Evolutionary conservation across 2,329 filamentous ascomycete species (phyloP).

Genomic region (Nannizziopsis arthrosporioides): DNA sequence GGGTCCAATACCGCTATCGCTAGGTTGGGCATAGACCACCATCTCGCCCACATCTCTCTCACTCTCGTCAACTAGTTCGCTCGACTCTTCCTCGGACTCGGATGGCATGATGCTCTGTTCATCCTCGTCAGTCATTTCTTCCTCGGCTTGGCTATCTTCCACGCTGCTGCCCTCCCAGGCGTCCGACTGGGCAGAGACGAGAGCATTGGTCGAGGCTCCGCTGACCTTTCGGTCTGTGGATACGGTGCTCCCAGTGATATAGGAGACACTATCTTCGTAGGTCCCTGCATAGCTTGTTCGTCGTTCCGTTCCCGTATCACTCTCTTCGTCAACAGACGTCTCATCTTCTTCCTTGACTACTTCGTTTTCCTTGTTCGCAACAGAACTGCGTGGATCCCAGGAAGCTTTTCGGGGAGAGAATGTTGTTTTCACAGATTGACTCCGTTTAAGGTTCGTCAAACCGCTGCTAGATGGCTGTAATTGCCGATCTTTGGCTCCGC

Average conservation of each 20-base stretch:
- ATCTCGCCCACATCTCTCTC: slow-evolving; percentile 15
- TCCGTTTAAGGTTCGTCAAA: slow-evolving; percentile 56
- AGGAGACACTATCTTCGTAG: slow-evolving; percentile 33
- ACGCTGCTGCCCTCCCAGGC: slow-evolving; percentile 18
- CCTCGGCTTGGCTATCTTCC: slow-evolving; percentile 6
- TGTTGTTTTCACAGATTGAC: slow-evolving; percentile 62
- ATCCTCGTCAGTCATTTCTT: slow-evolving; percentile 15
- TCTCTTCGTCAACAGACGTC: slow-evolving; percentile 29
- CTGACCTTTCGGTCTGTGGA: slow-evolving; percentile 32
- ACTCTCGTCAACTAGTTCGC: slow-evolving; percentile 15
- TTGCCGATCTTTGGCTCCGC: slow-evolving; percentile 25
- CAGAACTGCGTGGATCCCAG: slow-evolving; percentile 47
- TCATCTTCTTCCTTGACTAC: slow-evolving; percentile 54
- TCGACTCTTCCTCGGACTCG: slow-evolving; percentile 22
- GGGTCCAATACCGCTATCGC: slow-evolving; percentile 24
- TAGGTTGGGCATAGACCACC: slow-evolving; percentile 17
- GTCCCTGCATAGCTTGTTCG: slow-evolving; percentile 34
- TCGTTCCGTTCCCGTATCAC: slow-evolving; percentile 40
- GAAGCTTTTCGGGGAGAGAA: slow-evolving; percentile 53
- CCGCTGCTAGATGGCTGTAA: slow-evolving; percentile 25
- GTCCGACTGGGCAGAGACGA: slow-evolving; percentile 22
- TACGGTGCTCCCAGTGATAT: slow-evolving; percentile 30
- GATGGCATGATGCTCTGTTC: slow-evolving; percentile 16
- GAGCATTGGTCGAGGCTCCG: slow-evolving; percentile 30
- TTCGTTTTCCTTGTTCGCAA: slow-evolving; percentile 51